Evolutionary conservation across 2,329 filamentous ascomycete species (phyloP).

Genomic region (Fusarium compactum): DNA sequence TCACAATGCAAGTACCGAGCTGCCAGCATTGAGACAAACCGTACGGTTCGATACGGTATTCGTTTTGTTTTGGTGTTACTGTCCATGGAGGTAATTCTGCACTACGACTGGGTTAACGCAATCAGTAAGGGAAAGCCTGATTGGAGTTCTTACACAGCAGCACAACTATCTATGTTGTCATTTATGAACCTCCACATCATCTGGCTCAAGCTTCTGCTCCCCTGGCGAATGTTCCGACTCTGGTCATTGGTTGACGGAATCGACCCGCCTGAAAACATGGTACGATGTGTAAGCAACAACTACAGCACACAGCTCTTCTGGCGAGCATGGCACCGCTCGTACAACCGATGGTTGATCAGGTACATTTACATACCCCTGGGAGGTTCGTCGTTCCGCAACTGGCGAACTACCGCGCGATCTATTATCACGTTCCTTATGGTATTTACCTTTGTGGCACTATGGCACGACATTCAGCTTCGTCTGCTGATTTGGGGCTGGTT

Average conservation of each 20-base stretch:
- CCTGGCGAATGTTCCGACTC: constrained; percentile 98
- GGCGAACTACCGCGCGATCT: constrained; percentile 64
- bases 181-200: constrained; percentile 98
- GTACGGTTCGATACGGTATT: constrained; percentile 83
- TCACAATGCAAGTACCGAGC: constrained; percentile 82
- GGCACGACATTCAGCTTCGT: constrained; percentile 95
- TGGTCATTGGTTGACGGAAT: constrained; percentile 92
- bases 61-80: constrained; percentile 85
- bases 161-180: constrained; percentile 88
- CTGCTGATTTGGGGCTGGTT: constrained; percentile 98
- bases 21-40: constrained; percentile 74
- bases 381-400: constrained; percentile 67
- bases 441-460: constrained; percentile 96
- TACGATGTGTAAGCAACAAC: constrained; percentile 95
- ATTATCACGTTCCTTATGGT: constrained; percentile 83
- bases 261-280: constrained; percentile 98
- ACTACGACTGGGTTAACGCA: constrained; percentile 93
- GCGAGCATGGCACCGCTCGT: constrained; percentile 95
- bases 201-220: constrained; percentile 96
- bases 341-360: constrained; percentile 93
- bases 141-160: constrained; percentile 87
- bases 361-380: constrained; percentile 96
- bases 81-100: constrained; percentile 89
- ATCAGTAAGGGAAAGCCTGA: constrained; percentile 84
- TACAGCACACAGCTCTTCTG: constrained; percentile 93